These are phyloP conservation scores for Phytophthora capsici DNA, from an alignment of 352 stramenopile genomes.

Conservation along the genomic window DNA sequence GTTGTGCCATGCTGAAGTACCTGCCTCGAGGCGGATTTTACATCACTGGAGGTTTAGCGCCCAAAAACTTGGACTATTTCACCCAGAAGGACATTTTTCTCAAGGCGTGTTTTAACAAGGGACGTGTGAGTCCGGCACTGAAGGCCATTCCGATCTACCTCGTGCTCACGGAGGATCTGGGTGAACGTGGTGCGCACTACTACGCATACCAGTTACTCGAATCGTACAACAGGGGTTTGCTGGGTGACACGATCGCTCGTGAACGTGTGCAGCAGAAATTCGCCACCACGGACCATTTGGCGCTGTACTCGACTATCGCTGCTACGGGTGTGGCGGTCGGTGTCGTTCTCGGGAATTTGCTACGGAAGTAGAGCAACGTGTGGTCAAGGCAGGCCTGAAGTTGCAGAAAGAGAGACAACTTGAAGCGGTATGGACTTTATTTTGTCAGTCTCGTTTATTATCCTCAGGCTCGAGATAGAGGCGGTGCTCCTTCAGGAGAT, in stretches of 20 bases:
- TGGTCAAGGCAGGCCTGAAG: constrained; percentile 11
- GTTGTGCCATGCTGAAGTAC: constrained; percentile 95
- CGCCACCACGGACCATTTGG: constrained; percentile 45
- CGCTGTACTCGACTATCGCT: constrained; percentile 52
- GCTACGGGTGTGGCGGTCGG: constrained; percentile 45
- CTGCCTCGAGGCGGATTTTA: constrained; percentile 97
- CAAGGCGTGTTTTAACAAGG: constrained; percentile 89
- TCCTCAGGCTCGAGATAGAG: constrained; percentile 39
- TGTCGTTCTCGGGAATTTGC: constrained; percentile 27
- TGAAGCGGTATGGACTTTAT: not conserved
- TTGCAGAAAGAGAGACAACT: constrained; percentile 10
- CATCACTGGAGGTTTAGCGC: constrained; percentile 96
- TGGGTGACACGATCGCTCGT: constrained; percentile 39
- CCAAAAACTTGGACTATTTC: constrained; percentile 97
- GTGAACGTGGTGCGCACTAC: constrained; percentile 90
- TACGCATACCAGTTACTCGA: constrained; percentile 83
- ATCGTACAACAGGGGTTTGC: constrained; percentile 56
- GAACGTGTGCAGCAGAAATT: constrained; percentile 45
- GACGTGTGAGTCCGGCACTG: constrained; percentile 83
- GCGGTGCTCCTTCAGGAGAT: constrained; percentile 49
- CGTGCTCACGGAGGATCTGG: constrained; percentile 91
- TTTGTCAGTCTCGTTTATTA: constrained; percentile 42
- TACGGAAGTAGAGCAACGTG: constrained; percentile 26
- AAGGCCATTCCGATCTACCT: constrained; percentile 86
- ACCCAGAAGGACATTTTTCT: constrained; percentile 82